Evolutionary conservation across 768 basidiomycete species (phyloP), one percentile per base, ranked within the genome.

Genomic region (Boletus rubropictus): DNA sequence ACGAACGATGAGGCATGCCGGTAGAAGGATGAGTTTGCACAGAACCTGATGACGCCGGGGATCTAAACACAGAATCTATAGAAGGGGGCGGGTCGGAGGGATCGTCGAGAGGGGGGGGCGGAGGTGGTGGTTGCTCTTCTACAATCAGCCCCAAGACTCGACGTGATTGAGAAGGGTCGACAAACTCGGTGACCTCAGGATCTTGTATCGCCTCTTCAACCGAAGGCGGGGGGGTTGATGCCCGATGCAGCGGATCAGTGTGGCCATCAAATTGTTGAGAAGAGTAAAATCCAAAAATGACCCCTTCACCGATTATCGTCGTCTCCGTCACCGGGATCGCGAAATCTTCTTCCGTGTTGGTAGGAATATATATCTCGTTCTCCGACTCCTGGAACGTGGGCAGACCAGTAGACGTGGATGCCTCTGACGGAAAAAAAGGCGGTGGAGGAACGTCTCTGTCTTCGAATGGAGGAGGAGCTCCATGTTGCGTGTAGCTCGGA

Each of bases 1-100:
- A 55, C 67, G 73, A 39, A 28, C 61, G 54, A 29, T 49, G 58
- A 20, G 55, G 33, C 34, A 69, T 67, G n/a, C 72, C 64, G 28
- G 61, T 53, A 11, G 65, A 38, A 12, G 61, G 37, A 39, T 50
- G 54, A 18, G 46, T 21, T 40, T 56, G 57, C 24, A 48, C 51
- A 31, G 49, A 17, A 22, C 43, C 58, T 49, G 52, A 54, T 40
- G 43, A 64, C 11, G 42, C 52, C 50, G 48, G 68, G 7, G 70
- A 68, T 56, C 74, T 74, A 58, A 84, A 89, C 40, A 81, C 84
- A 8, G 86, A 89, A 64, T 92, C 86, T 56, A 92, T 92, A 6
- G 86, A 87, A 11, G 89, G 89, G 5, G 89, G 89, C 18, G 89
- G 89, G 62, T 92, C 89, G 2, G 82, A 83, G 18, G 89, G 89